phyloP scores from a whole-genome alignment of 1,284 basidiomycete genomes.

The Sanguinoderma infundibulare region DNA sequence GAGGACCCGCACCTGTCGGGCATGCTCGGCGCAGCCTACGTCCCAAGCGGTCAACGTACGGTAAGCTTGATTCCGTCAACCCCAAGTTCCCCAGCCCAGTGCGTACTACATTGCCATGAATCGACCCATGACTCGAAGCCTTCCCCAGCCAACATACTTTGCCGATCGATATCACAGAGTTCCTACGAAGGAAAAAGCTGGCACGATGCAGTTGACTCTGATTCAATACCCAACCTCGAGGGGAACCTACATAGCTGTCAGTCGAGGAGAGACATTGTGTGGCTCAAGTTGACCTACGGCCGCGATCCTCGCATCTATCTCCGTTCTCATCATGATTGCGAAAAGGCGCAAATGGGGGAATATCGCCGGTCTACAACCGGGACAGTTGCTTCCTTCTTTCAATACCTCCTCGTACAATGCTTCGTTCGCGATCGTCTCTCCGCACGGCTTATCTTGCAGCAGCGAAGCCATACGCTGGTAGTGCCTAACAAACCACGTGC shows the following conservation, averaged over 20 bases:
- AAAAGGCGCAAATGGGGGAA: not conserved
- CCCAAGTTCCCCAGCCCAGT: too few species aligned
- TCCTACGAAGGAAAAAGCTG: too few species aligned
- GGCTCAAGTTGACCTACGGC: not conserved
- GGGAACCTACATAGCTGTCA: not conserved
- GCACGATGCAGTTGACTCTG: not conserved
- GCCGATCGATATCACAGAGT: too few species aligned
- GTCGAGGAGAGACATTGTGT: not conserved
- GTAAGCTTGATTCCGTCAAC: too few species aligned
- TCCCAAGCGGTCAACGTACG: too few species aligned
- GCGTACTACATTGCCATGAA: too few species aligned
- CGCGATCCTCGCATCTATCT: not conserved
- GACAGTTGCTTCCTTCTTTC: not conserved
- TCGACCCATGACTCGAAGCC: too few species aligned
- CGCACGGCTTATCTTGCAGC: not conserved
- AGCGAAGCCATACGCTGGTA: not conserved
- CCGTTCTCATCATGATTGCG: not conserved
- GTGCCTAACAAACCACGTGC: not conserved
- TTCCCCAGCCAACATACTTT: too few species aligned
- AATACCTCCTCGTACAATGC: not conserved
- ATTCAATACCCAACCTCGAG: not conserved
- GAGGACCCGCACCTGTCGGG: constrained; percentile 82
- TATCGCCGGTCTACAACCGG: not conserved
- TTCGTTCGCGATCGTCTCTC: not conserved
- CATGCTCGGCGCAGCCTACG: constrained; percentile 68